Evolutionary conservation across 2,329 filamentous ascomycete species (phyloP).

Genomic region (Trichoderma sp.): DNA sequence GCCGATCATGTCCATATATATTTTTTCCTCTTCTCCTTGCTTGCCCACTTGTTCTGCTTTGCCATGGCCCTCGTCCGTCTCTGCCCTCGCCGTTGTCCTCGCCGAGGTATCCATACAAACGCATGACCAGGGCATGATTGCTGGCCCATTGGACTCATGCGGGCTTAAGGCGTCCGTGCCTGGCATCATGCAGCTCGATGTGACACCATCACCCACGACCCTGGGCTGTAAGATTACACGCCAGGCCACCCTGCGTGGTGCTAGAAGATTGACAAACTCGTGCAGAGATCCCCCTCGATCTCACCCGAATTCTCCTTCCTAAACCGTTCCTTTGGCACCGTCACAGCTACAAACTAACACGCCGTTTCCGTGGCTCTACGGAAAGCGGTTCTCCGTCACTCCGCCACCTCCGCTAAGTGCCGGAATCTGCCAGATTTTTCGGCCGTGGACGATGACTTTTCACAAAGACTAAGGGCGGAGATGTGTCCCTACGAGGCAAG

Average conservation of each 20-base stretch:
- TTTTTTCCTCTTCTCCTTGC: background rate
- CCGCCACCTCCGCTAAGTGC: constrained; percentile 10
- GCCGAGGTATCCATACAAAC: background rate
- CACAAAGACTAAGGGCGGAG: constrained; percentile 2
- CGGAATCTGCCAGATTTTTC: background rate
- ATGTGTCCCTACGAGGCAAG: constrained; percentile 14
- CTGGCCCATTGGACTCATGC: background rate
- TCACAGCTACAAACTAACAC: background rate
- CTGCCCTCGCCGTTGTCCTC: background rate
- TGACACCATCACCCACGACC: constrained; percentile 1
- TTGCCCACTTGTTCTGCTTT: background rate
- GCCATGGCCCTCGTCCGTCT: background rate
- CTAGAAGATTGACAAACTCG: background rate
- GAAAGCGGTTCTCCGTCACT: background rate
- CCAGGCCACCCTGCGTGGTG: background rate
- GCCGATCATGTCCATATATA: constrained; percentile 17
- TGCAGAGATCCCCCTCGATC: constrained; percentile 12
- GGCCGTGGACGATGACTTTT: background rate
- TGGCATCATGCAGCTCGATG: constrained; percentile 15
- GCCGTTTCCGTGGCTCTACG: background rate
- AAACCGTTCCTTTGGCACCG: background rate
- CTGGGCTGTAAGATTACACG: background rate
- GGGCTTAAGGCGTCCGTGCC: constrained; percentile 8
- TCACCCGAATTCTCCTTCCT: background rate
- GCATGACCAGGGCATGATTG: background rate